These are phyloP conservation scores for Agaricus subrufescens DNA, from an alignment of 768 basidiomycete genomes.

Conservation along the genomic window DNA sequence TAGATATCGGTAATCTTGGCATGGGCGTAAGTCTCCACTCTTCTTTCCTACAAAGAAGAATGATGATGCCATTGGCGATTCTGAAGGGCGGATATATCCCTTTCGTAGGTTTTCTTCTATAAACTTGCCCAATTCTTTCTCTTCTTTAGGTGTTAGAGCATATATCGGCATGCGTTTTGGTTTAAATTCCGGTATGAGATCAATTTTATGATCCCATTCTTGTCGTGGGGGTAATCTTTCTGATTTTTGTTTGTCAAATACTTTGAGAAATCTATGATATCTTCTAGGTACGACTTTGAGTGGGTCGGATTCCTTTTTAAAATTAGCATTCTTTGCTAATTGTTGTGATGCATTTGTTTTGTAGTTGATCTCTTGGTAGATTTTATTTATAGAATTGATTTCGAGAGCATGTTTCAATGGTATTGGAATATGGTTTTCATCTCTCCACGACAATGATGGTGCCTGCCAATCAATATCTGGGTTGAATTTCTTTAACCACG, in stretches of 20 bases:
- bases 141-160: slow-evolving; percentile 17
- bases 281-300: not conserved
- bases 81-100: slow-evolving; percentile 2
- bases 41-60: slow-evolving; percentile 21
- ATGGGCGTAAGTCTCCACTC: slow-evolving; percentile 16
- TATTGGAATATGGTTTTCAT: too few relatives aligned
- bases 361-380: not conserved
- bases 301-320: not conserved
- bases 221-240: not conserved
- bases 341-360: not conserved
- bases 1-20: slow-evolving; percentile 27
- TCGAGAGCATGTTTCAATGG: too few relatives aligned
- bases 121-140: slow-evolving; percentile 3
- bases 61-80: slow-evolving; percentile 9
- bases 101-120: slow-evolving; percentile 1
- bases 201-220: slow-evolving; percentile 7
- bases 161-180: not conserved
- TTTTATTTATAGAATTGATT: not conserved
- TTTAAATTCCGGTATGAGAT: not conserved
- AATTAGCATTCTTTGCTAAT: not conserved
- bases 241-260: not conserved
- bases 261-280: not conserved
- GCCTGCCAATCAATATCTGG: too few relatives aligned
- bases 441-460: too few relatives aligned
- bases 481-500: too few relatives aligned